Base-by-base conservation (phyloP, 225 moss, liverwort and hornwort species). In the Asterella californica region DNA sequence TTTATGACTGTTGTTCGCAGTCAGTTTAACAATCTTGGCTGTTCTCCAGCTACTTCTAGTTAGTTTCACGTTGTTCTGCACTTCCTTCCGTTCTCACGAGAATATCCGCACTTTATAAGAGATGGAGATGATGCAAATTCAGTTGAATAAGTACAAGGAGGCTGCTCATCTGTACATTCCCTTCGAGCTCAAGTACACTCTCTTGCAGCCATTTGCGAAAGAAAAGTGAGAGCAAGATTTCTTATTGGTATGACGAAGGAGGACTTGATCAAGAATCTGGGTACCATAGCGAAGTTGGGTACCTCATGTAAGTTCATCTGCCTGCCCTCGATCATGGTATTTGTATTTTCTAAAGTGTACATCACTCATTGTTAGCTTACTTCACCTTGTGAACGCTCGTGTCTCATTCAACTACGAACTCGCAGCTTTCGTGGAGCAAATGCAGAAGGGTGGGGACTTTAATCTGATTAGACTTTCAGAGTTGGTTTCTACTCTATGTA, bases 401-500 rank as follows among this genome's bases (percentile, higher is more conserved):
- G 37, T 37, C 68, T 69, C 38, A 38, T 37, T 69, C 19, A 5
- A 2, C 42, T 30, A 29, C 6, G 29, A 30, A 15, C 4, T 4
- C 83, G 78, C 92, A 99, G 99, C 99, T 75, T 95, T 95, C 82
- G 79, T 99, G 76, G 99, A 99, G 80, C 95, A 99, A 87, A 87
- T 95, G 88, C 99, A 95, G 81, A 93, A 90, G 73, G 95, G 99
- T 37, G 99, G 99, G 29, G 99, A 99, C 65, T 84, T 99, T 48
- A 99, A 99, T 65, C 86, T 99, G 27, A 99, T 95, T 37, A 95
- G 99, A 64, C 99, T 73, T 99, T 99, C 84, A 95, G 99, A 88
- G 99, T 99, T 47, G 99, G 95, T 22, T 99, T 99, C 79, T 99
- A 99, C 82, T 99, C 99, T 62, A 95, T 99, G 6, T 99, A 99